Percentiles rank a stretch among this genome's conserved stretches.
phyloP scores from a whole-genome alignment of 2,329 filamentous ascomycete genomes.

The Dothideomycetes sp. region DNA sequence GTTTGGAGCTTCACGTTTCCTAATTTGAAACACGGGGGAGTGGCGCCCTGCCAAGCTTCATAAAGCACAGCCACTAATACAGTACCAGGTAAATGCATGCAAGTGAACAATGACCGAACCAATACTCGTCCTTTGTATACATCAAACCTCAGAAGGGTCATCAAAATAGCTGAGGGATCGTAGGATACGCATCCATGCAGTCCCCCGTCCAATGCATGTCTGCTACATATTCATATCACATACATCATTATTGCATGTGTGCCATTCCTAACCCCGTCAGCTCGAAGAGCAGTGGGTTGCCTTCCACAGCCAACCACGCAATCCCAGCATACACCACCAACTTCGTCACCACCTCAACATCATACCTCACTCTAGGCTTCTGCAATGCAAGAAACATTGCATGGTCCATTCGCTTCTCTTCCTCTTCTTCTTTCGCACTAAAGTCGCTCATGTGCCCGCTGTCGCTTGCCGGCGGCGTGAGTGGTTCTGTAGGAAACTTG shows the following conservation, averaged over 20 bases:
- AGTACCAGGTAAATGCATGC: too few species aligned
- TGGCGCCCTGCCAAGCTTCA: too few species aligned
- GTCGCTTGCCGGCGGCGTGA: slow-evolving; percentile 22
- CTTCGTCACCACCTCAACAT: slow-evolving; percentile 98
- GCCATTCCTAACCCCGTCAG: slow-evolving; percentile 4
- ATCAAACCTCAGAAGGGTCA: too few species aligned
- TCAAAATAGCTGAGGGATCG: too few species aligned
- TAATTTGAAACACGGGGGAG: too few species aligned
- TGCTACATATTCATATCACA: too few species aligned
- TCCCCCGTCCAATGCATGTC: too few species aligned
- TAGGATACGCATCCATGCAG: too few species aligned
- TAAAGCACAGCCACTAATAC: too few species aligned
- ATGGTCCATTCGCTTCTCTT: slow-evolving; percentile 27
- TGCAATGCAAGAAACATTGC: slow-evolving; percentile 79
- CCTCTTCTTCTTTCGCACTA: slow-evolving; percentile 19
- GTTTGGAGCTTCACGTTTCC: too few species aligned
- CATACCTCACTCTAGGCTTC: slow-evolving; percentile 82
- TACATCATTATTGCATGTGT: not conserved
- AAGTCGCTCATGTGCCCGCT: slow-evolving; percentile 11
- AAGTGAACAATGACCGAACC: too few species aligned
- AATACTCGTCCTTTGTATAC: too few species aligned
- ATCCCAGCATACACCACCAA: slow-evolving; percentile 90
- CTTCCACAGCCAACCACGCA: slow-evolving; percentile 66
- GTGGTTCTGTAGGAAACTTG: slow-evolving; percentile 9
- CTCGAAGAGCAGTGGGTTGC: slow-evolving; percentile 58